phyloP scores from a whole-genome alignment of 768 basidiomycete genomes.

The Pholiota microspora region DNA sequence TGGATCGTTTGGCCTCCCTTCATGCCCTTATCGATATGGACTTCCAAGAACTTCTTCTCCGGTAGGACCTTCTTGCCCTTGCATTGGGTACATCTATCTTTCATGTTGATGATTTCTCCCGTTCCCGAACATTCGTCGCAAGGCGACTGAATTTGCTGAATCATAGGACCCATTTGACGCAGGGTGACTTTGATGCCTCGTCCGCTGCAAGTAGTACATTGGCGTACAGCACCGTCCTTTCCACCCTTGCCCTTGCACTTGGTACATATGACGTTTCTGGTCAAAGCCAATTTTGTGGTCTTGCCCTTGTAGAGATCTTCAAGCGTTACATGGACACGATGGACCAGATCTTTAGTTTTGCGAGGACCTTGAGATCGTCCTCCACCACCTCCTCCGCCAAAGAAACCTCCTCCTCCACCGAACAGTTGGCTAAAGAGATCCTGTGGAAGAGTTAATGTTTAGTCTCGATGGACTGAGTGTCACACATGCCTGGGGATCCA shows the following conservation, averaged over 20 bases:
- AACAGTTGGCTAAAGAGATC: constrained; percentile 98
- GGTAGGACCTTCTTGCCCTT: constrained; percentile 93
- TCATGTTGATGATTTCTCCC: constrained; percentile 93
- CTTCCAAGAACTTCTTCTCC: constrained; percentile 97
- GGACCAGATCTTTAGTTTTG: constrained; percentile 97
- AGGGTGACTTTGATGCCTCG: constrained; percentile 89
- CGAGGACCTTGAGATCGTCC: constrained; percentile 71
- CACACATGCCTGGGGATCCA: constrained; percentile 90
- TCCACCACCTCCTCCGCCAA: constrained; percentile 70
- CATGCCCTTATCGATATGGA: constrained; percentile 98
- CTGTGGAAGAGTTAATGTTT: constrained; percentile 31
- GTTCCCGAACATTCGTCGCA: constrained; percentile 92
- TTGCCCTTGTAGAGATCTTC: constrained; percentile 99
- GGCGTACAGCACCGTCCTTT: constrained; percentile 91
- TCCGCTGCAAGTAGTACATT: constrained; percentile 77
- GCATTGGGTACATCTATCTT: constrained; percentile 90
- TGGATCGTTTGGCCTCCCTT: constrained; percentile 88
- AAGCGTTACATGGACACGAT: constrained; percentile 93
- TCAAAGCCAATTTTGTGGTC: constrained; percentile 95
- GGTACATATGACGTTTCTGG: constrained; percentile 89
- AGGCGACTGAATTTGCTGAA: constrained; percentile 95
- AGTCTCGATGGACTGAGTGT: background rate
- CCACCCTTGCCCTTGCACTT: constrained; percentile 97
- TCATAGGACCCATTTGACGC: constrained; percentile 99
- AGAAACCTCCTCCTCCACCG: constrained; percentile 78